Evolutionary conservation across 176 grass and related monocot genomes (phyloP).

Genomic region (Cenchrus fungigraminus): DNA sequence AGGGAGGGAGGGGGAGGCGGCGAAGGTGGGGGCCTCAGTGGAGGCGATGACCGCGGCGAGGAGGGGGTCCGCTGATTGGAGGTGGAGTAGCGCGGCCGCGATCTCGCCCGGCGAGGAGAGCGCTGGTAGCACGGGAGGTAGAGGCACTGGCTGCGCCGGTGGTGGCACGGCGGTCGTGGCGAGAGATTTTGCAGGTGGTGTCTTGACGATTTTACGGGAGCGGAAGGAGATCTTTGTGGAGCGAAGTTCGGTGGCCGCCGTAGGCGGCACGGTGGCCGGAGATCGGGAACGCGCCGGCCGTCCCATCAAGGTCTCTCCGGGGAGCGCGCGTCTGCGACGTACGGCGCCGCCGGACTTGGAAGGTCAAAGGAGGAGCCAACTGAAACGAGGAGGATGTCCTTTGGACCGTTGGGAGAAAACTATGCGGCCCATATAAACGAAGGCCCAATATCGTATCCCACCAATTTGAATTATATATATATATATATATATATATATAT

Average conservation of each 20-base stretch:
- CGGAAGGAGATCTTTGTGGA: slow-evolving; percentile 44
- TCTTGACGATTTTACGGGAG: slow-evolving; percentile 56
- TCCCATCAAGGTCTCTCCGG: slow-evolving; percentile 4
- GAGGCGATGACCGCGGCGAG: slow-evolving; percentile 53
- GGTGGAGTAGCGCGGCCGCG: slow-evolving; percentile 43
- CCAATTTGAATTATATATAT: too few relatives aligned
- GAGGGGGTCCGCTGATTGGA: slow-evolving; percentile 43
- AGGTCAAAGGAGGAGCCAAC: not conserved
- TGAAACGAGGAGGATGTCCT: too few relatives aligned
- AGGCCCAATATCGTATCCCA: not conserved
- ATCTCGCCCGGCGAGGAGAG: slow-evolving; percentile 36
- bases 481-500: too few relatives aligned
- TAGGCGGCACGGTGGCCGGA: not conserved
- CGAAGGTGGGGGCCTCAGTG: slow-evolving; percentile 47
- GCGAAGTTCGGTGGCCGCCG: not conserved
- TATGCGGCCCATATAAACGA: not conserved
- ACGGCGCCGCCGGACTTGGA: slow-evolving; percentile 9
- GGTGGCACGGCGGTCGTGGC: not conserved
- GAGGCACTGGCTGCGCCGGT: not conserved
- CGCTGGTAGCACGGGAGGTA: slow-evolving; percentile 3
- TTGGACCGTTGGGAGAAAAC: not conserved
- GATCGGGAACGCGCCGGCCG: slow-evolving; percentile 23
- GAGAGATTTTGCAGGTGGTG: slow-evolving; percentile 13
- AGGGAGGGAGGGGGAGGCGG: slow-evolving; percentile 32
- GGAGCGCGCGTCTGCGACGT: not conserved